Conservation (phyloP, 1,139 yeast genomes). For the Lodderomyces orthopsilosis region DNA sequence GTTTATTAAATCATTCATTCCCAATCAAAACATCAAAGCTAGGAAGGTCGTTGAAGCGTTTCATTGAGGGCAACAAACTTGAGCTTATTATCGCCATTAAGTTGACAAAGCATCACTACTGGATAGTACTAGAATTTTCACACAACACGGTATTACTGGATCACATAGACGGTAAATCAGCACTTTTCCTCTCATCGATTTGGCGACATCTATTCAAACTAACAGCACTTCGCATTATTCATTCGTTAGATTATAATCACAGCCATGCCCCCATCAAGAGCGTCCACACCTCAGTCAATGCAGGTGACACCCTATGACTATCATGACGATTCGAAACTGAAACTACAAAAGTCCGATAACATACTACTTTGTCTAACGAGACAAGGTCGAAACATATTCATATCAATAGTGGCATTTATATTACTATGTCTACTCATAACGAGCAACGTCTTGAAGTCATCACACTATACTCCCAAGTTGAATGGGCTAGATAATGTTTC, state of each 20-base stretch:
- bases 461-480: conserved; percentile 25
- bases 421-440: not conserved
- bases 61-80: not conserved
- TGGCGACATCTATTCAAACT: not conserved
- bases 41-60: not conserved
- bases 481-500: conserved; percentile 26
- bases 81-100: too few species aligned
- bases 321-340: conserved; percentile 9
- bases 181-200: not conserved
- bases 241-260: not conserved
- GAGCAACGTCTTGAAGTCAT: not conserved
- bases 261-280: not conserved
- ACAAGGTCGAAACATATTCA: conserved; percentile 1
- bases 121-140: too few species aligned
- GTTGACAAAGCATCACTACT: too few species aligned
- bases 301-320: conserved; percentile 16
- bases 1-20: too few species aligned
- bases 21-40: not conserved
- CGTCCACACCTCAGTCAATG: conserved; percentile 7
- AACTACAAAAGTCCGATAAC: conserved; percentile 3
- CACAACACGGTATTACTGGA: too few species aligned
- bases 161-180: too few species aligned
- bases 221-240: not conserved
- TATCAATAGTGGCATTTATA: not conserved
- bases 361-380: not conserved